These are phyloP conservation scores for Candida montana DNA, from an alignment of 805 yeast species.

Conservation along the genomic window DNA sequence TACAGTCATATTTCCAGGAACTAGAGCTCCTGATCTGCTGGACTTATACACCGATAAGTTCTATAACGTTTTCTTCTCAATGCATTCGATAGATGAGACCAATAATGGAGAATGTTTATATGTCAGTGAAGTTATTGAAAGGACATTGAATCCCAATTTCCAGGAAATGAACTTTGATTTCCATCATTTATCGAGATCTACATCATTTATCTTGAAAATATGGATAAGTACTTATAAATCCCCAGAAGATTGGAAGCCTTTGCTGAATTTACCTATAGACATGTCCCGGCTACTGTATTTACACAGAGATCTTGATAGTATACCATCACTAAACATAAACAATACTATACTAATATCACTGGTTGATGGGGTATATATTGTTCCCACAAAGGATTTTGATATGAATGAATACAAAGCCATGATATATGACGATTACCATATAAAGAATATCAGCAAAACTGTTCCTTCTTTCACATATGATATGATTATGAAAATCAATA, in stretches of 20 bases:
- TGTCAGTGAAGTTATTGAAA: slow-evolving; percentile 29
- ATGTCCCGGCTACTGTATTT: slow-evolving; percentile 28
- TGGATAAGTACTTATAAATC: slow-evolving; percentile 15
- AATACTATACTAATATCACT: slow-evolving; percentile 26
- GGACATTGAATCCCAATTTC: slow-evolving; percentile 27
- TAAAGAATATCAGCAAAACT: slow-evolving; percentile 5
- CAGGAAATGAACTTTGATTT: slow-evolving; percentile 22
- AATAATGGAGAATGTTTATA: slow-evolving; percentile 25
- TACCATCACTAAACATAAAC: slow-evolving; percentile 13
- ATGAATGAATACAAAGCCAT: slow-evolving; percentile 8
- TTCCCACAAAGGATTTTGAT: slow-evolving; percentile 11
- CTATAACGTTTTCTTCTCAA: slow-evolving; percentile 31
- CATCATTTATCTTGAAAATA: slow-evolving; percentile 15
- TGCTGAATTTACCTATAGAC: slow-evolving; percentile 23
- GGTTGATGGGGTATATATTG: slow-evolving; percentile 26
- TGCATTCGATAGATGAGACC: slow-evolving; percentile 26
- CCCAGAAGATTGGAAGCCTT: slow-evolving; percentile 22
- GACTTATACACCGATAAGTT: slow-evolving; percentile 24
- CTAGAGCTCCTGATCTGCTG: slow-evolving; percentile 1
- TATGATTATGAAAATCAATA: slow-evolving; percentile 37
- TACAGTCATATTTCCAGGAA: neutral
- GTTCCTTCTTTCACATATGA: slow-evolving; percentile 32
- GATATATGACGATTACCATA: slow-evolving; percentile 3
- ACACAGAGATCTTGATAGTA: slow-evolving; percentile 25
- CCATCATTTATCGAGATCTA: slow-evolving; percentile 3